phyloP scores from a whole-genome alignment of 345 rosid genomes.

The Eucalyptus erythrocorys region DNA sequence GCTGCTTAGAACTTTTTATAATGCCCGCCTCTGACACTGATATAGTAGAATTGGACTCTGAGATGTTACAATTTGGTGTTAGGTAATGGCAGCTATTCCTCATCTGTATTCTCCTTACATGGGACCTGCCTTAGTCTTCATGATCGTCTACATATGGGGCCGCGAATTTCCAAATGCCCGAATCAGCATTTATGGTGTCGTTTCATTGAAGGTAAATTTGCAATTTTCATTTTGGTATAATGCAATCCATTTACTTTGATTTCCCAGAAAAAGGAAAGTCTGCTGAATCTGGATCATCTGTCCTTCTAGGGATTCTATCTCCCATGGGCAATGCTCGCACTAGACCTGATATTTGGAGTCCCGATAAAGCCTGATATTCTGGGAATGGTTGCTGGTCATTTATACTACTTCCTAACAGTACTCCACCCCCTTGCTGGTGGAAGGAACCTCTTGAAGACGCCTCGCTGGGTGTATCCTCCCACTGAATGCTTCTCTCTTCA shows the following conservation, averaged over 20 bases:
- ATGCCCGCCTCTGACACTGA: neutral
- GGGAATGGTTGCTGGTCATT: constrained; percentile 55
- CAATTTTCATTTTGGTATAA: neutral
- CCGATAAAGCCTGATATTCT: constrained; percentile 44
- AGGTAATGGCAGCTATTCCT: constrained; percentile 41
- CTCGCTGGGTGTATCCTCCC: constrained; percentile 66
- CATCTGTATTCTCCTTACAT: constrained; percentile 25
- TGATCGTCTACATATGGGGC: constrained; percentile 51
- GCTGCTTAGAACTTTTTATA: neutral
- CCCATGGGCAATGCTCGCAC: constrained; percentile 60
- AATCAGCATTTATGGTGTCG: constrained; percentile 40
- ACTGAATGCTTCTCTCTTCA: neutral
- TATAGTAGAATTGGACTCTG: neutral
- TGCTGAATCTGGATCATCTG: neutral
- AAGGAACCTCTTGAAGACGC: constrained; percentile 34
- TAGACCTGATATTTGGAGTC: constrained; percentile 41
- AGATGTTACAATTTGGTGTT: neutral
- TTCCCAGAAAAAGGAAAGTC: neutral
- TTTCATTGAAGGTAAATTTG: constrained; percentile 39
- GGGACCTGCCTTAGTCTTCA: constrained; percentile 47
- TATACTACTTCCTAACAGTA: constrained; percentile 48
- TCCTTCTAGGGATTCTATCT: constrained; percentile 46
- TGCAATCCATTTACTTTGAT: neutral
- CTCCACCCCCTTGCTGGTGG: constrained; percentile 66
- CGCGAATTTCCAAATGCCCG: constrained; percentile 47